Base-by-base conservation (phyloP, 768 basidiomycete species). In the Podaxis rugospora region DNA sequence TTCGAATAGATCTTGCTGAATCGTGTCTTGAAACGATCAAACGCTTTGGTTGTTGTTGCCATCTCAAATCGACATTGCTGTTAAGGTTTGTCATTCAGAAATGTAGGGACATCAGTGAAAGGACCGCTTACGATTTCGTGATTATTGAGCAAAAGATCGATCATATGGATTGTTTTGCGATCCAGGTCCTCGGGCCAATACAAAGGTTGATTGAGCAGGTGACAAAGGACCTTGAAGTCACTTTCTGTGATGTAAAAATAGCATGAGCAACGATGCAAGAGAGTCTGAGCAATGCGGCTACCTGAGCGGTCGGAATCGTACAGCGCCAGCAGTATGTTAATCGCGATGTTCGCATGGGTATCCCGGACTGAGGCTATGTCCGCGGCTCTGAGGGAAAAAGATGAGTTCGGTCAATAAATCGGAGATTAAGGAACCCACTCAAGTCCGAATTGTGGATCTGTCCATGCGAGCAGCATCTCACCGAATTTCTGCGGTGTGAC, bases 391-490 rank as follows among this genome's bases (percentile, higher is more conserved):
- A 32, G 23, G 53, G 40, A 9, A 50, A 50, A 53, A 2, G 7
- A 57, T 65, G 25, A 63, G 60, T 27, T 50, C 61, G 64, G 27
- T 13, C 13, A 55, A 9, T 27, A 51, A 32, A 39, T 56, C 39
- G 23, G 37, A 39, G 10, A 59, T 58, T 25, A 39, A 51, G 10
- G 23, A 14, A 64, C 78, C 50, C 53, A 76, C 74, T 68, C 74
- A 78, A 77, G 67, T 68, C 84, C 80, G 37, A 83, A 81, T 67
- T 91, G 79, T 0, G 92, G 90, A 69, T 95, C 89, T 3, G 90
- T 92, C 93, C 94, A 96, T 65, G 95, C 93, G 2, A 89, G 79
- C 67, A 95, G 80, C 73, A 95, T 81, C n/a, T 87, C 75, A 0
- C 85, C 87, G 61, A 93, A 86, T 67, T 93, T 90, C 18, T 83